phyloP scores from a whole-genome alignment of 768 basidiomycete species.

The Solioccasus polychromus region DNA sequence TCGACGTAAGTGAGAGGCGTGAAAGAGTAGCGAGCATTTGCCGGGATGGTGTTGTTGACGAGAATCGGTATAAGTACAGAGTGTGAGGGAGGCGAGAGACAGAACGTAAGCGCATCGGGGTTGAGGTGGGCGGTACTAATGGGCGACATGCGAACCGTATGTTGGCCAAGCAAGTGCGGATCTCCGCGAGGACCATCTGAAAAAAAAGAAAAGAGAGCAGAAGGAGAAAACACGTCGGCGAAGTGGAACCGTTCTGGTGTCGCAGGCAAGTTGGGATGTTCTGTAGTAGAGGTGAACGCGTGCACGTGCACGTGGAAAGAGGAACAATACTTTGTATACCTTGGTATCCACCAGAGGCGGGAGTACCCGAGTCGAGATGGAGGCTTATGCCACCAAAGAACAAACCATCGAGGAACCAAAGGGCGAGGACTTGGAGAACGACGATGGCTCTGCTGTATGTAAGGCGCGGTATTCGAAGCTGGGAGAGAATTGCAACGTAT shows the following conservation, averaged over 20 bases:
- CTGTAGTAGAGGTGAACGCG: conserved; percentile 20
- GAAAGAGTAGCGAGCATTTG: conserved; percentile 68
- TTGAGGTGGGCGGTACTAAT: conserved; percentile 92
- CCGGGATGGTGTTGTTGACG: conserved; percentile 85
- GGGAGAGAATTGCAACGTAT: conserved; percentile 54
- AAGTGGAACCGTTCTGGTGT: conserved; percentile 48
- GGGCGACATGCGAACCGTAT: conserved; percentile 89
- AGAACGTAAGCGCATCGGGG: conserved; percentile 70
- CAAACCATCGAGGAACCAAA: conserved; percentile 66
- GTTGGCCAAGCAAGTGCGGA: conserved; percentile 74
- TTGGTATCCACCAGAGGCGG: conserved; percentile 13
- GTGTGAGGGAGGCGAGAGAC: conserved; percentile 53
- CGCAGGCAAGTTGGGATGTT: conserved; percentile 37
- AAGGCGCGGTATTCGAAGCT: conserved; percentile 72
- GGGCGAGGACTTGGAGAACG: conserved; percentile 53
- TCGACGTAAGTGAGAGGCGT: conserved; percentile 57
- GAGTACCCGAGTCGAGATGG: conserved; percentile 38
- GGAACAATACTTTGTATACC: conserved; percentile 33
- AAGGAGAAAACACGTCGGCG: conserved; percentile 46
- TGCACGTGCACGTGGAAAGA: neutral
- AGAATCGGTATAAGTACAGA: conserved; percentile 76
- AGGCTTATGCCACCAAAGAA: conserved; percentile 71
- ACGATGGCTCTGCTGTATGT: conserved; percentile 64
- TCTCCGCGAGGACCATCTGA: conserved; percentile 40
- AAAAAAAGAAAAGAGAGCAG: conserved; percentile 48